Conservation (phyloP, 176 grass and related monocot genomes). For the Juncus inflexus region DNA sequence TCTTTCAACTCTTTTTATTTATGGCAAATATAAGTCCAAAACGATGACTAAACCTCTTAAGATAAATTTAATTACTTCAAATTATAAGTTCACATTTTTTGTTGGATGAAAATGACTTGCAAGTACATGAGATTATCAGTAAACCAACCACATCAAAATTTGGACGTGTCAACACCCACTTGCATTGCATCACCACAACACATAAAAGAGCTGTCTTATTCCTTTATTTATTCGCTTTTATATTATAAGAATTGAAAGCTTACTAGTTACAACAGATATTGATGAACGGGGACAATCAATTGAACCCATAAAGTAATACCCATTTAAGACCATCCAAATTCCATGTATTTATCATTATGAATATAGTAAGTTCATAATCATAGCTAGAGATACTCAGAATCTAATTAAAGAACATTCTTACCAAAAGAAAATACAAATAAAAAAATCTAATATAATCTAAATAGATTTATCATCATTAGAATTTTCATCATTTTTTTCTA, state of each 20-base stretch:
- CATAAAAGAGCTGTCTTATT: no score
- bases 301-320: not conserved
- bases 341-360: not conserved
- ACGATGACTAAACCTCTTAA: no score
- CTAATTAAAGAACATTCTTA: constrained; percentile 1
- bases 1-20: no score
- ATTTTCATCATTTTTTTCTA: constrained; percentile 25
- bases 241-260: constrained; percentile 5
- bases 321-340: not conserved
- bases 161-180: no score
- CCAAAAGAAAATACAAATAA: not conserved
- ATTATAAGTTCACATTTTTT: no score
- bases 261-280: not conserved
- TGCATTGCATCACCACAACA: no score
- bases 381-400: not conserved
- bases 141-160: no score
- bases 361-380: not conserved
- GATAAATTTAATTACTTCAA: no score
- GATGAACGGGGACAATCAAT: not conserved
- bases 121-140: no score
- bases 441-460: constrained; percentile 5
- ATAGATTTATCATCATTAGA: constrained; percentile 18
- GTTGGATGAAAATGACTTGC: no score
- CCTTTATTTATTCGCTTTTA: not conserved
- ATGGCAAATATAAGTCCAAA: no score